These are phyloP conservation scores for Populus tremula DNA, from an alignment of 345 rosid species.

Conservation along the genomic window DNA sequence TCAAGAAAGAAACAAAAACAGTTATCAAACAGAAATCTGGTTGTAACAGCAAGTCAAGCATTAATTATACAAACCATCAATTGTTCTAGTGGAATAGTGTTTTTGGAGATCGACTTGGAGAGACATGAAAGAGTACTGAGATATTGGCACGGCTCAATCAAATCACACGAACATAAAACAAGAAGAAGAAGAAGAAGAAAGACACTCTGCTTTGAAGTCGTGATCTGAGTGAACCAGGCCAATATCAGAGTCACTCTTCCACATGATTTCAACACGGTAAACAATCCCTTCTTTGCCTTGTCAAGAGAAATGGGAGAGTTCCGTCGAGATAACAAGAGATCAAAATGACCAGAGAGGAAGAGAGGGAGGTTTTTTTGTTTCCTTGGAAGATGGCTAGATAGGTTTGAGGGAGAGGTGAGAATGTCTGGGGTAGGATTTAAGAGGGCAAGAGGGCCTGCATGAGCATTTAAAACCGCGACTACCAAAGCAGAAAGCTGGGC, in stretches of 20 bases:
- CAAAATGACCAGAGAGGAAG: not conserved
- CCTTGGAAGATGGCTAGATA: slow-evolving; percentile 10
- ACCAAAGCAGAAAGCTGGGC: slow-evolving; percentile 72
- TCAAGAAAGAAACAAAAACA: too few species aligned
- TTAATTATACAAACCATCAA: too few species aligned
- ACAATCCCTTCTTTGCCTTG: not conserved
- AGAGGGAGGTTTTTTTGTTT: not conserved
- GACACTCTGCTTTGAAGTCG: not conserved
- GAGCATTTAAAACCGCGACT: slow-evolving; percentile 72
- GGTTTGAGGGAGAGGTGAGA: slow-evolving; percentile 39
- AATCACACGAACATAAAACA: slow-evolving; percentile 13
- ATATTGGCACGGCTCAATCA: slow-evolving; percentile 99
- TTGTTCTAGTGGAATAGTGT: too few species aligned
- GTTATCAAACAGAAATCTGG: too few species aligned
- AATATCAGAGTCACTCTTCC: slow-evolving; percentile 64
- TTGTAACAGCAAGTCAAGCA: too few species aligned
- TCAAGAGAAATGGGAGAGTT: not conserved
- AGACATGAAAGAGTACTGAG: slow-evolving; percentile 61
- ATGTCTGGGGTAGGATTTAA: slow-evolving; percentile 51
- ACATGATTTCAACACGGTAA: not conserved
- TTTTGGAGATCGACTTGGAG: not conserved
- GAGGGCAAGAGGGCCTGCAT: slow-evolving; percentile 41
- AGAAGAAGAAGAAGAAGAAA: not conserved
- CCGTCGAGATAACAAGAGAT: not conserved
- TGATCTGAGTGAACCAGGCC: slow-evolving; percentile 94